These are phyloP conservation scores for Fonsecaea multimorphosa DNA, from an alignment of 2,329 filamentous ascomycete species.

Conservation along the genomic window DNA sequence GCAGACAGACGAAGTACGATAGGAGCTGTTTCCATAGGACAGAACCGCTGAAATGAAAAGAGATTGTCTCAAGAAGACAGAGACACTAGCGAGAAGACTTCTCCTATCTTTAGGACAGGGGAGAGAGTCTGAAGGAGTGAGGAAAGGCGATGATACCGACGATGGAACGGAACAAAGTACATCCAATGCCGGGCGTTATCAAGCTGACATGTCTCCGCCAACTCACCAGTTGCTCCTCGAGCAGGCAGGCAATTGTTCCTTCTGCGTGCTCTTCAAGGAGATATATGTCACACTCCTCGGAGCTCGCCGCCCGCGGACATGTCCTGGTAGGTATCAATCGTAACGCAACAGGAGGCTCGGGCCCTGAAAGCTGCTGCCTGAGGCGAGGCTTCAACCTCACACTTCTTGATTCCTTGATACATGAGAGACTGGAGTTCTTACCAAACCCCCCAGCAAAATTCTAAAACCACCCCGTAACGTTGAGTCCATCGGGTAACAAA, in stretches of 20 bases:
- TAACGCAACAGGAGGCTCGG: background rate
- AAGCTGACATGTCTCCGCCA: background rate
- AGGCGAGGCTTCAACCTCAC: background rate
- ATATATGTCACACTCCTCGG: background rate
- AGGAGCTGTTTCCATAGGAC: background rate
- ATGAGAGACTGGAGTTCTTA: too few relatives aligned
- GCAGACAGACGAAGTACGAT: background rate
- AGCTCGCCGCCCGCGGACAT: conserved; percentile 10
- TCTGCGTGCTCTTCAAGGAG: background rate
- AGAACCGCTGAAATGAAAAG: background rate
- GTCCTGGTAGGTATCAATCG: background rate
- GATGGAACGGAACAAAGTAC: background rate
- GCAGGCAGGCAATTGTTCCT: background rate
- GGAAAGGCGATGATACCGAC: background rate
- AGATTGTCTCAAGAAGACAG: conserved; percentile 2
- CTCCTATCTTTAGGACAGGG: too few relatives aligned
- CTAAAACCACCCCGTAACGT: too few relatives aligned
- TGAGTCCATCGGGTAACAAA: too few relatives aligned
- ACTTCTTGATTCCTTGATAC: background rate
- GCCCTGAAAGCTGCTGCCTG: conserved; percentile 16
- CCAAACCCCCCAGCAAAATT: too few relatives aligned
- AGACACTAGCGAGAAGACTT: background rate
- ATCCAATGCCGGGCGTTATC: background rate
- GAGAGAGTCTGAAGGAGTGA: background rate
- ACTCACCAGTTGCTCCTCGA: background rate